Evolutionary conservation across 345 rosid genomes (phyloP).

Genomic region (sweet orange (Citrus sinensis)): DVS_A1.0 CM039167.1:8775001-8775500

Average conservation of each 20-base stretch:
- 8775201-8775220: neutral
- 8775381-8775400: neutral
- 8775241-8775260: neutral
- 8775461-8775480: neutral
- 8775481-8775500: no score
- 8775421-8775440: neutral
- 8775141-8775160: neutral
- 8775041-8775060: neutral
- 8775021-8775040: neutral
- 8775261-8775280: neutral
- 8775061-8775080: conserved; percentile 11
- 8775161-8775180: neutral
- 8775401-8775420: neutral
- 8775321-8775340: neutral
- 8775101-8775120: neutral
- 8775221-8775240: conserved; percentile 6
- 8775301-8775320: neutral
- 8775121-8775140: neutral
- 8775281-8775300: neutral
- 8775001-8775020: neutral
- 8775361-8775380: neutral
- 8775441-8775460: neutral
- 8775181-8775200: conserved; percentile 7
- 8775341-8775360: neutral
- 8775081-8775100: neutral